Percentiles rank a stretch among this genome's conserved stretches.
phyloP scores from a whole-genome alignment of 495 filamentous ascomycete genomes.

The Cairneyella variabilis region DNA sequence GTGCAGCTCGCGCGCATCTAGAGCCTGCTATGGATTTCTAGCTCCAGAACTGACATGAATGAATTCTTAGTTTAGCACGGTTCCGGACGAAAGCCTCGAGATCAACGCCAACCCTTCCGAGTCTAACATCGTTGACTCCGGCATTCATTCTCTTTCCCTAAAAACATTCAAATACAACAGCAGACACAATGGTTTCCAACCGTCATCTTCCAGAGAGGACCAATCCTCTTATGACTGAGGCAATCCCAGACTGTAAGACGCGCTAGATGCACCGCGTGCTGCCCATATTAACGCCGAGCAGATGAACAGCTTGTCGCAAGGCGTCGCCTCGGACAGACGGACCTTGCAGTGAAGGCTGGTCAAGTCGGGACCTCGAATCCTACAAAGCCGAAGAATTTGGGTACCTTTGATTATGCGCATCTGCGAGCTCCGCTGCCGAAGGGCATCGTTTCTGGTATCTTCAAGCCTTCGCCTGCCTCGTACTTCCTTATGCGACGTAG shows the following conservation, averaged over 20 bases:
- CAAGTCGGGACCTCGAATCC: slow-evolving; percentile 61
- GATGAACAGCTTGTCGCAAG: slow-evolving; percentile 79
- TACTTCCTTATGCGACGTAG: slow-evolving; percentile 98
- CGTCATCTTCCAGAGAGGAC: slow-evolving; percentile 63
- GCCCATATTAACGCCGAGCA: slow-evolving; percentile 38
- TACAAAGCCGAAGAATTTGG: slow-evolving; percentile 65
- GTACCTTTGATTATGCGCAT: slow-evolving; percentile 93
- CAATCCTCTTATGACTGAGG: slow-evolving; percentile 76
- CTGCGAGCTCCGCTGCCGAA: slow-evolving; percentile 86
- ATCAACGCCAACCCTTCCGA: background rate
- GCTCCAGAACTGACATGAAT: background rate
- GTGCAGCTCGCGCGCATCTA: too few species aligned
- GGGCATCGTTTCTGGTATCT: slow-evolving; percentile 87
- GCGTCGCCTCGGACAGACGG: slow-evolving; percentile 87
- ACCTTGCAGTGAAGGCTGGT: slow-evolving; percentile 74
- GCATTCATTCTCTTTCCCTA: background rate
- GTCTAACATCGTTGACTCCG: background rate
- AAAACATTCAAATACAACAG: background rate
- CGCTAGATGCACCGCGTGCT: slow-evolving; percentile 41
- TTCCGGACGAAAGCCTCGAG: too few species aligned
- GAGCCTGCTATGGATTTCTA: too few species aligned
- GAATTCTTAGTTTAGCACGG: background rate
- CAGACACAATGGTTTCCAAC: slow-evolving; percentile 46
- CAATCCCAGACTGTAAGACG: slow-evolving; percentile 53
- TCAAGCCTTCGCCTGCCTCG: slow-evolving; percentile 77